Base-by-base conservation (phyloP, 768 basidiomycete species). In the Rubroboletus pulcherrimus region DNA sequence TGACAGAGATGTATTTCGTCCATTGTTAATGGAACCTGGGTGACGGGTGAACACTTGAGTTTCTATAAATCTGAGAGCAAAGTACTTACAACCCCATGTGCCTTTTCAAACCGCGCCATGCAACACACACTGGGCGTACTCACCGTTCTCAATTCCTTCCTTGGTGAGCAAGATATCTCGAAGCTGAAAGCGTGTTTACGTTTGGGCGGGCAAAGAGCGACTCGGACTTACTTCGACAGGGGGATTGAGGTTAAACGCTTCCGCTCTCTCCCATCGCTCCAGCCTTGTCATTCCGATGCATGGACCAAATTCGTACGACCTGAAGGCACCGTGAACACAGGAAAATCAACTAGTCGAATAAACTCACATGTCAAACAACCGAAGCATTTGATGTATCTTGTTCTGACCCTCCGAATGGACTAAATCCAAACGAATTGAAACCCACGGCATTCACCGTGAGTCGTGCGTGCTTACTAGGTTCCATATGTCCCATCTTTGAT, bases 201-300 rank as follows among this genome's bases (percentile, higher is more conserved):
- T 38, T 53, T 30, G 43, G 24, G 17, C 4, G 21, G 31, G 9
- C 5, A n/a, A 17, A 37, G 15, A 24, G 10, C 3, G 17, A 12
- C 10, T 19, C 19, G 29, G 9, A 55, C 82, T 54, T 62, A 89
- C 93, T 78, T 93, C 90, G 15, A 66, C 58, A 4, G 93, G 93
- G 14, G 94, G 95, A 45, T 86, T 77, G 19, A 97, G 74, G 2
- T 92, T 92, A 43, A 95, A 79, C 77, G 60, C 78, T 29, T 85
- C 69, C 0, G 95, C 95, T 48, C 93, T 78, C 65, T 95, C 82
- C 91, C 93, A 98, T 38, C 95, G 78, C 58, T 94, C 84, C 15
- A 96, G 72, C 29, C 93, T 83, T 19, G 84, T 81, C 51, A 91
- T 79, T 0, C 91, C 89, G 24, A 86, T 73, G 59, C 86, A 91